A percentile compares a stretch with the other conserved stretches of the same genome.
These are phyloP conservation scores for Cladophialophora exuberans DNA, from an alignment of 2,329 filamentous ascomycete species.

Conservation along the genomic window DNA sequence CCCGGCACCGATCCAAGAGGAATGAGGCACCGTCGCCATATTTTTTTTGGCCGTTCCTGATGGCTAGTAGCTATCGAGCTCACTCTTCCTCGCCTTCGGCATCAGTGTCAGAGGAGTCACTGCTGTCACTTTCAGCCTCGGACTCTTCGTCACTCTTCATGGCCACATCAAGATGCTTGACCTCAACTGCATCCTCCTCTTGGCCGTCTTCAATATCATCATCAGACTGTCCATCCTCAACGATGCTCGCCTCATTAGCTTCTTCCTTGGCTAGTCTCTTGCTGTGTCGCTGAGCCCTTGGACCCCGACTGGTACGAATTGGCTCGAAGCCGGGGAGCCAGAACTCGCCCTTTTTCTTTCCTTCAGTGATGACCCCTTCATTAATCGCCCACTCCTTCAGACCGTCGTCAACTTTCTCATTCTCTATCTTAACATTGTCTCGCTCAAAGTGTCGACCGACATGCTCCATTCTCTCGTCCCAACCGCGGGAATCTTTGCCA, in stretches of 20 bases:
- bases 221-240: slow-evolving; percentile 7
- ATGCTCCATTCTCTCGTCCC: slow-evolving; percentile 87
- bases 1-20: too few relatives aligned
- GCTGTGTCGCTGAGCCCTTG: slow-evolving; percentile 11
- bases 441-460: slow-evolving; percentile 80
- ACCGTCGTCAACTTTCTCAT: slow-evolving; percentile 46
- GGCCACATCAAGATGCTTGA: not conserved
- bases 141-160: slow-evolving; percentile 5
- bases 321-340: slow-evolving; percentile 24
- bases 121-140: too few relatives aligned
- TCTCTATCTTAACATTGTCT: slow-evolving; percentile 32
- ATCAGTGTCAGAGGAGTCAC: slow-evolving; percentile 14
- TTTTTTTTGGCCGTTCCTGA: not conserved
- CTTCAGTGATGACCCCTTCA: slow-evolving; percentile 35
- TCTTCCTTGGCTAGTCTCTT: slow-evolving; percentile 13
- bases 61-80: not conserved
- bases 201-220: not conserved
- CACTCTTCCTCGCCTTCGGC: slow-evolving; percentile 20
- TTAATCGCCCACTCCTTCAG: slow-evolving; percentile 45
- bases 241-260: slow-evolving; percentile 4
- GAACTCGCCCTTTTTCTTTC: slow-evolving; percentile 23
- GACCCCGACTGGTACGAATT: not conserved
- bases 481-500: slow-evolving; percentile 52
- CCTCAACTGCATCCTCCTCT: not conserved
- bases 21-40: too few relatives aligned